Conservation (phyloP, 495 filamentous ascomycete species). For the Lasiosphaeria hispida region DNA sequence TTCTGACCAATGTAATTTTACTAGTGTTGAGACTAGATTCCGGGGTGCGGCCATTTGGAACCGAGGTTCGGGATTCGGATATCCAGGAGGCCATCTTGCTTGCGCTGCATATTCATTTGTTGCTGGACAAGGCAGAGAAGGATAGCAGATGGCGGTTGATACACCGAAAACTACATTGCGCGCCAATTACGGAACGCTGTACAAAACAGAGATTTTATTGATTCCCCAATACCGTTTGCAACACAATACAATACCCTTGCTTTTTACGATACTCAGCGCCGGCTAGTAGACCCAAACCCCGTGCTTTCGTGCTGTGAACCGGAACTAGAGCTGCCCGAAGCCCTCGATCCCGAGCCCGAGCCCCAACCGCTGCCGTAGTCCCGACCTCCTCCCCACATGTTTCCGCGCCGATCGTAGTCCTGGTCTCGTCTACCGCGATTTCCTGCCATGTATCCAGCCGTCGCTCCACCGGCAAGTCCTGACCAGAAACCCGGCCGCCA, state of each 20-base stretch:
- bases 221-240: conserved; percentile 10
- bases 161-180: no score
- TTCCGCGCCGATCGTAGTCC: conserved; percentile 33
- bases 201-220: conserved; percentile 19
- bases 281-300: conserved; percentile 83
- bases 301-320: conserved; percentile 70
- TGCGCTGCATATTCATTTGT: no score
- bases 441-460: conserved; percentile 66
- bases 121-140: neutral
- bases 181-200: neutral
- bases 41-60: neutral
- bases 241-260: neutral
- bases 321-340: conserved; percentile 34
- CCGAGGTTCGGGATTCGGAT: no score
- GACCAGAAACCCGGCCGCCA: conserved; percentile 91
- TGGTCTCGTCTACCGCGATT: conserved; percentile 42
- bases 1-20: conserved; percentile 17
- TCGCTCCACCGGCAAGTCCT: conserved; percentile 68
- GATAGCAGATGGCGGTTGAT: conserved; percentile 4
- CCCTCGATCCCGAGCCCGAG: conserved; percentile 20
- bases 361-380: conserved; percentile 47
- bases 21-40: conserved; percentile 13
- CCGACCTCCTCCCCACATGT: conserved; percentile 33
- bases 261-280: conserved; percentile 54
- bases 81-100: no score